A percentile compares a stretch with the other conserved stretches of the same genome.
Evolutionary conservation across 108 stramenopile genomes (phyloP).

Genomic region (Fistulifera pelliculosa): DNA sequence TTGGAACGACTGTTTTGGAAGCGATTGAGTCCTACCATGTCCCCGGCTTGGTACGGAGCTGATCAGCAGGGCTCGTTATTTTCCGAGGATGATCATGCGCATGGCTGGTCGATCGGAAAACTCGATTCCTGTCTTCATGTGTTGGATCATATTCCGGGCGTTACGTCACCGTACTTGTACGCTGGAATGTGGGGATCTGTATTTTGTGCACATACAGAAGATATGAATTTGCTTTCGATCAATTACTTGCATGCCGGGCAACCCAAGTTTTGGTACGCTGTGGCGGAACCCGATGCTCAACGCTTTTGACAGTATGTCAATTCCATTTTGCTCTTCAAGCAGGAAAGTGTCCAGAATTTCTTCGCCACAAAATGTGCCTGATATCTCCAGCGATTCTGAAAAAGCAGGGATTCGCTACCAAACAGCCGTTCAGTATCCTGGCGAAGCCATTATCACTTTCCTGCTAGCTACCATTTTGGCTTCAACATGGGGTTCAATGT

Average conservation of each 20-base stretch:
- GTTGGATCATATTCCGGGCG: slow-evolving; percentile 62
- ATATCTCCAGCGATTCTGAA: slow-evolving; percentile 78
- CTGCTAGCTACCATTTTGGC: slow-evolving; percentile 94
- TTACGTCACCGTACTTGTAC: slow-evolving; percentile 82
- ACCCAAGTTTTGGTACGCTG: slow-evolving; percentile 97
- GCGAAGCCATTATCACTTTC: slow-evolving; percentile 97
- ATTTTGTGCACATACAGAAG: slow-evolving; percentile 94
- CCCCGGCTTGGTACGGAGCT: slow-evolving; percentile 87
- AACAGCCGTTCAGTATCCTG: slow-evolving; percentile 87
- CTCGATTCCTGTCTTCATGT: slow-evolving; percentile 35
- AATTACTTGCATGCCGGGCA: slow-evolving; percentile 96
- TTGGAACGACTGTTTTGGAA: slow-evolving; percentile 88
- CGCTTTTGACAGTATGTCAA: slow-evolving; percentile 80
- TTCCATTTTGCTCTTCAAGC: slow-evolving; percentile 60
- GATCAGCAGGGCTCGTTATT: slow-evolving; percentile 92
- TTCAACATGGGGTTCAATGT: slow-evolving; percentile 98
- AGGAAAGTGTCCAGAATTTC: slow-evolving; percentile 78
- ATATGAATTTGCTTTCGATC: slow-evolving; percentile 95
- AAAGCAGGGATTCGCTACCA: slow-evolving; percentile 89
- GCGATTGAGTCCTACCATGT: slow-evolving; percentile 86
- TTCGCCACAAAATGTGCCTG: slow-evolving; percentile 93
- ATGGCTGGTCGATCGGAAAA: slow-evolving; percentile 82
- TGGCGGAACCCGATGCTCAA: slow-evolving; percentile 64
- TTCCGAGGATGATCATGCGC: slow-evolving; percentile 54
- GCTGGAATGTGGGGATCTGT: slow-evolving; percentile 86